A percentile compares a stretch with the other conserved stretches of the same genome.
Conservation (phyloP, 2,329 filamentous ascomycete species). For the Remersonia thermophila region DNA sequence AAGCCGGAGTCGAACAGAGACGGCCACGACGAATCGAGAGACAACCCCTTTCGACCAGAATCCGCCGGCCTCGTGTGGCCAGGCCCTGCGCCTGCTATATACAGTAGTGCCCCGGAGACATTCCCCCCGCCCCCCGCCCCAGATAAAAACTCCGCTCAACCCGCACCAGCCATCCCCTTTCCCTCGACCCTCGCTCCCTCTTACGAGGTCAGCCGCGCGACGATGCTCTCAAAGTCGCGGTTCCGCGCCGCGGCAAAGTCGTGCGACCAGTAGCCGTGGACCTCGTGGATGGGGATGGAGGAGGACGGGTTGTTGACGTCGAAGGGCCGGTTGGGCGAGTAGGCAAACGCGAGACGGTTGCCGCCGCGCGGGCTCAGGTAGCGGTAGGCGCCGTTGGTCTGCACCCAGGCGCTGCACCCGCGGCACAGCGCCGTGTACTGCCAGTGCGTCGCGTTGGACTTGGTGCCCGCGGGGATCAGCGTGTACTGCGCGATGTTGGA, state of each 20-base stretch:
- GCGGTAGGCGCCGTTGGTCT: conserved; percentile 9
- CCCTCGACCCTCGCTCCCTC: too few species aligned
- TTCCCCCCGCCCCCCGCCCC: too few species aligned
- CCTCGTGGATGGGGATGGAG: conserved; percentile 17
- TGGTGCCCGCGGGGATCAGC: conserved; percentile 26
- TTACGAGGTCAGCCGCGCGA: conserved; percentile 5
- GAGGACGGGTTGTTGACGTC: conserved; percentile 13
- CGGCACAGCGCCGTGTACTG: conserved; percentile 28
- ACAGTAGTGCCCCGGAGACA: too few species aligned
- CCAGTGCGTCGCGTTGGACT: conserved; percentile 29
- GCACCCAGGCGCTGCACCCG: conserved; percentile 16
- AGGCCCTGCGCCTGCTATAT: too few species aligned
- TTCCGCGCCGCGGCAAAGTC: conserved; percentile 19
- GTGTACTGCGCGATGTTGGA: conserved; percentile 22
- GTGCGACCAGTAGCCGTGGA: conserved; percentile 19
- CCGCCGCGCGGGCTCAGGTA: conserved; percentile 18
- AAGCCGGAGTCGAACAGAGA: too few species aligned
- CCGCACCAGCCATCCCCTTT: too few species aligned
- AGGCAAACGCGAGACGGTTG: conserved; percentile 21
- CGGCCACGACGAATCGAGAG: too few species aligned
- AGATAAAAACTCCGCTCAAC: too few species aligned
- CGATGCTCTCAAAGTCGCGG: conserved; percentile 9
- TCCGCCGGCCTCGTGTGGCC: too few species aligned
- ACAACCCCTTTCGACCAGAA: too few species aligned
- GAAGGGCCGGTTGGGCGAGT: conserved; percentile 13